Conservation (phyloP, 805 yeast genomes). For the Wickerhamomyces queroliae region DNA sequence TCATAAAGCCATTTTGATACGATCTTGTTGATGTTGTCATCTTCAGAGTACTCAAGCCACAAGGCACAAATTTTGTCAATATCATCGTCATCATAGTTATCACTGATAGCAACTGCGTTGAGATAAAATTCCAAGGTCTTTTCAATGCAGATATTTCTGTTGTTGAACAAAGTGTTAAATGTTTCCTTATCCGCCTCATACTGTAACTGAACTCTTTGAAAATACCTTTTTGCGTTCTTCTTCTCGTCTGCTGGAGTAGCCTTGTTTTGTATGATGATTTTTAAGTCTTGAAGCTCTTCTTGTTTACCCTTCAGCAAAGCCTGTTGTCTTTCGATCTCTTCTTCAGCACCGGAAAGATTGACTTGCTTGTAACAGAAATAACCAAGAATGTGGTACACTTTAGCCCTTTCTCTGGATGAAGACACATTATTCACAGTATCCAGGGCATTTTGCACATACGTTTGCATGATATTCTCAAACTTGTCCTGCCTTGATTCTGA, state of each 20-base stretch:
- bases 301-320: constrained; percentile 35
- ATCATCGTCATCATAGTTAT: constrained; percentile 43
- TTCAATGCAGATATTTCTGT: constrained; percentile 37
- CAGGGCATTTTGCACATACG: constrained; percentile 41
- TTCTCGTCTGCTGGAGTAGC: constrained; percentile 39
- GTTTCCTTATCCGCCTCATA: constrained; percentile 44
- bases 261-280: constrained; percentile 34
- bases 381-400: constrained; percentile 57
- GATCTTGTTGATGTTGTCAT: constrained; percentile 35
- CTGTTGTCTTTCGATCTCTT: constrained; percentile 36
- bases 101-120: constrained; percentile 40
- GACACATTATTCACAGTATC: constrained; percentile 9
- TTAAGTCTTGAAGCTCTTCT: constrained; percentile 45
- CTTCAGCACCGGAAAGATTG: constrained; percentile 36
- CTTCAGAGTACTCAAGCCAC: constrained; percentile 64
- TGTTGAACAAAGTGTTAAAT: constrained; percentile 30
- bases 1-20: constrained; percentile 31
- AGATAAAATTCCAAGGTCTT: constrained; percentile 58
- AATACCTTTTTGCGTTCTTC: constrained; percentile 46
- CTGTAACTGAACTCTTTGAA: constrained; percentile 42
- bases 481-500: constrained; percentile 66
- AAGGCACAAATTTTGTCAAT: constrained; percentile 75
- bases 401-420: constrained; percentile 28
- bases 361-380: constrained; percentile 67
- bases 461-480: constrained; percentile 48